Evolutionary conservation across 805 yeast genomes (phyloP).

Genomic region (Wickerhamomyces mucosus): DNA sequence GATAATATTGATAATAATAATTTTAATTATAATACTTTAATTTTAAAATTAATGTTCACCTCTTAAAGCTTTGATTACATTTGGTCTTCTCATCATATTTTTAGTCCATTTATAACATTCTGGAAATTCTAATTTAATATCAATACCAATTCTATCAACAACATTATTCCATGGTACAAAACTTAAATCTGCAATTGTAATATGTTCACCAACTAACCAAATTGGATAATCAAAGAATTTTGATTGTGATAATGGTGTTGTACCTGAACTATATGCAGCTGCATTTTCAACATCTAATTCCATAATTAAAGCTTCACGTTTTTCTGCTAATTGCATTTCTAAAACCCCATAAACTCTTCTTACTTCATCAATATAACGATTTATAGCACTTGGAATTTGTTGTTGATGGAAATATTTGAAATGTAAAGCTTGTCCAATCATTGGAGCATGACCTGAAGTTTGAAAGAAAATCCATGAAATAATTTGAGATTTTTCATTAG

Average conservation of each 20-base stretch:
- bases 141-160: conserved; percentile 85
- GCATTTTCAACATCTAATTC: conserved; percentile 83
- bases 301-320: conserved; percentile 83
- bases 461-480: conserved; percentile 89
- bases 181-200: conserved; percentile 81
- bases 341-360: conserved; percentile 88
- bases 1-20: no score
- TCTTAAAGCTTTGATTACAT: conserved; percentile 77
- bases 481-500: conserved; percentile 76
- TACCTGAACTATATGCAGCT: conserved; percentile 79
- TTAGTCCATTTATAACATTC: conserved; percentile 96
- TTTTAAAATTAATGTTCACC: conserved; percentile 36
- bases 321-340: conserved; percentile 91
- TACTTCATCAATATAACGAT: conserved; percentile 85
- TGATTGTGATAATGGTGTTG: conserved; percentile 77
- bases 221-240: conserved; percentile 88
- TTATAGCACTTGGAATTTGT: conserved; percentile 81
- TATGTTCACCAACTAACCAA: conserved; percentile 84
- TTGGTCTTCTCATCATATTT: conserved; percentile 91
- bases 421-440: conserved; percentile 95
- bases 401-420: conserved; percentile 85
- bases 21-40: no score
- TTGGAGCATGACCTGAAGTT: conserved; percentile 96
- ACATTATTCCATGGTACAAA: conserved; percentile 98
- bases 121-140: conserved; percentile 79